These are phyloP conservation scores for Davidsoniella virescens DNA, from an alignment of 2,329 filamentous ascomycete genomes.

Conservation along the genomic window DNA sequence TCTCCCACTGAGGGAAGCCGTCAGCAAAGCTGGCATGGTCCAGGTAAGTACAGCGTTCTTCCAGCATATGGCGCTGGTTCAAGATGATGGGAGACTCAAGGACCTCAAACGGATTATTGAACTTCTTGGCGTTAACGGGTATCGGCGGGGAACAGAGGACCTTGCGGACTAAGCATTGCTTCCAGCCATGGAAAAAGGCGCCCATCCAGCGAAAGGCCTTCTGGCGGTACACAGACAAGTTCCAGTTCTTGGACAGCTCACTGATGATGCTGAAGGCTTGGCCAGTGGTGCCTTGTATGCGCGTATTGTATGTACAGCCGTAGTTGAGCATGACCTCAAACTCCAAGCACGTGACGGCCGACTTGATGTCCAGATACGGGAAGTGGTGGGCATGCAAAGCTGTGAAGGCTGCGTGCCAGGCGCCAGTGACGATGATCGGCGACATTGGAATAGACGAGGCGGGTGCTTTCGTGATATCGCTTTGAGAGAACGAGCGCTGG, in stretches of 20 bases:
- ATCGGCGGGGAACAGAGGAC: too few species aligned
- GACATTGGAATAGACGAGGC: neutral
- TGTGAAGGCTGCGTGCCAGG: conserved; percentile 2
- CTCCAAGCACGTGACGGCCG: neutral
- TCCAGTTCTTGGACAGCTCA: neutral
- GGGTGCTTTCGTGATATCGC: neutral
- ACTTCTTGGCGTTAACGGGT: too few species aligned
- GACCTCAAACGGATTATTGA: too few species aligned
- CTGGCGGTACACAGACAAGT: neutral
- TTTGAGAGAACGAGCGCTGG: neutral
- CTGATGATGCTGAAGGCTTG: neutral
- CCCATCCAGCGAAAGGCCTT: conserved; percentile 1
- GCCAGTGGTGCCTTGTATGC: neutral
- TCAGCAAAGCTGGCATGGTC: neutral
- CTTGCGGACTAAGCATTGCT: neutral
- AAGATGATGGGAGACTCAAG: too few species aligned
- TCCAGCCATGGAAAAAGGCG: conserved; percentile 2
- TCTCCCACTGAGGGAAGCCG: neutral
- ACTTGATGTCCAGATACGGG: neutral
- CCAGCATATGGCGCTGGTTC: neutral
- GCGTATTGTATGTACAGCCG: conserved; percentile 3
- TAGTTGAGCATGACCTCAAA: conserved; percentile 7
- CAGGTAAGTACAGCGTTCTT: neutral
- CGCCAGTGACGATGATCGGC: neutral
- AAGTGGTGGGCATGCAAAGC: conserved; percentile 6